Base-by-base conservation (phyloP, 345 rosid species). In the Gossypium mustelinum region DNA sequence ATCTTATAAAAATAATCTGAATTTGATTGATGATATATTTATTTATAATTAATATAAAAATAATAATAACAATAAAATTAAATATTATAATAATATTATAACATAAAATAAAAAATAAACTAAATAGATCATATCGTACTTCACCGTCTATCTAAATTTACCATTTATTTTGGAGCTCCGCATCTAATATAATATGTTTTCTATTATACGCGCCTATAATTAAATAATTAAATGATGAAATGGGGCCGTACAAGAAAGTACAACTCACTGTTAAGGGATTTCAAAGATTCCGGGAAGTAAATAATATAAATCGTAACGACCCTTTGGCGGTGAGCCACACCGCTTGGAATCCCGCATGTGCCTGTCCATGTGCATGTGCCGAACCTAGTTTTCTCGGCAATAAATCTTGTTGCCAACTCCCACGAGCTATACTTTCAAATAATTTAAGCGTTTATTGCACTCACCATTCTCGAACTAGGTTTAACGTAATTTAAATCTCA, bases 91-190 rank as follows among this genome's bases (percentile, higher is more conserved):
- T 0, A 0, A 34, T 29, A 34, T 0, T 34, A 0, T 34, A 34
- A 4, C 0, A 34, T 34, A 34, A 34, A 34, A 34, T 34, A 34
- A 34, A 4, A 29, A 0, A 34, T 4, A 34, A 4, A 34, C 0
- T 34, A 4, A 29, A 29, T 29, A 0, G 0, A 29, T 29, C 1
- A 0, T 0, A 3, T 2, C 3, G 1, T 1, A 29, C 0, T 5
- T 0, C 1, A 29, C 0, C 0, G 0, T 0, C 0, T 4, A 29
- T 29, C 0, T 0, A 29, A 29, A 29, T 4, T 29, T 29, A 29
- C 0, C 0, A 3, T 29, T 29, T 29, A 29, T 29, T 48, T 48
- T 11, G 52, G 0, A 48, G 17, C 17, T 48, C 12, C 9, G 1
- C 11, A 11, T 12, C 52, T 34, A 34, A 34, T 34, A 4, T 34